These are phyloP conservation scores for Diplodia sapinea DNA, from an alignment of 2,329 filamentous ascomycete genomes.

Conservation along the genomic window DNA sequence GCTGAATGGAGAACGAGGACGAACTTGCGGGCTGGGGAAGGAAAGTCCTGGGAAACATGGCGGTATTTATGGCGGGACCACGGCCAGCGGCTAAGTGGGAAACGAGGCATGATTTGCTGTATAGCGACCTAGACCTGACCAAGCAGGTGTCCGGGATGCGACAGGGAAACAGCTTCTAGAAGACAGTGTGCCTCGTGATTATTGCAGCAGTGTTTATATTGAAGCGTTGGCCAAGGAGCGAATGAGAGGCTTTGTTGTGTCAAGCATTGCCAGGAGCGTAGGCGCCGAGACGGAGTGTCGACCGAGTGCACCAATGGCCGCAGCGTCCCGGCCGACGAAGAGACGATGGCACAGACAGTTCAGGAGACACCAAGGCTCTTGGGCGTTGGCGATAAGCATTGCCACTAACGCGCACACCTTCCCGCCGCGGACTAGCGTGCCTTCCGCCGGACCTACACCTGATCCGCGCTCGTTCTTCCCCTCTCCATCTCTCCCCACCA, in stretches of 20 bases:
- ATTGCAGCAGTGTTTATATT: slow-evolving; percentile 7
- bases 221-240: slow-evolving; percentile 13
- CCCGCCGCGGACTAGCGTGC: neutral
- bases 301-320: slow-evolving; percentile 34
- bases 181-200: neutral
- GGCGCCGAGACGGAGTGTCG: slow-evolving; percentile 33
- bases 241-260: slow-evolving; percentile 14
- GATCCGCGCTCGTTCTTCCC: neutral
- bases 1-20: neutral
- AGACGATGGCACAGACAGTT: slow-evolving; percentile 9
- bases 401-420: slow-evolving; percentile 9
- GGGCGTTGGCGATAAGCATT: slow-evolving; percentile 10
- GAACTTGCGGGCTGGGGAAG: neutral
- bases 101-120: slow-evolving; percentile 8
- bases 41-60: neutral
- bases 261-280: slow-evolving; percentile 6
- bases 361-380: slow-evolving; percentile 6
- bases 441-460: neutral
- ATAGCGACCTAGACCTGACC: slow-evolving; percentile 18
- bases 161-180: slow-evolving; percentile 22
- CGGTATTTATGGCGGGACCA: slow-evolving; percentile 6
- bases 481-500: neutral
- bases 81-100: neutral
- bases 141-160: slow-evolving; percentile 20
- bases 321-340: no score